Conservation (phyloP, 192 early-diverging fungal genomes). For the Backusella australiensis region DNA sequence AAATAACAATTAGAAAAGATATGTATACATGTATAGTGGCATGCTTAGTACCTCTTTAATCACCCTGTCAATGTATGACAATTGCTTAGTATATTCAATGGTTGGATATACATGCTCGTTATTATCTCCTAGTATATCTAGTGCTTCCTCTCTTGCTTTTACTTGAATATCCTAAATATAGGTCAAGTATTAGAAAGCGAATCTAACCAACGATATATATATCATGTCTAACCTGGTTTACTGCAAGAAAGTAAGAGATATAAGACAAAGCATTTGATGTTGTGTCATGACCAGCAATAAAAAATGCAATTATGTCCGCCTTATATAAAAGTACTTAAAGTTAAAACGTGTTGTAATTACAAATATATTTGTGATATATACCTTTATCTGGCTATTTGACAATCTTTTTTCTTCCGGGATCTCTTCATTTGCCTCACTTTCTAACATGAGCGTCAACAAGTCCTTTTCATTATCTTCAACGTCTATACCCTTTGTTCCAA, state of each 20-base stretch:
- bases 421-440: slow-evolving; percentile 36
- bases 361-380: slow-evolving; percentile 34
- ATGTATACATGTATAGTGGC: neutral
- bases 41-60: slow-evolving; percentile 12
- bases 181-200: neutral
- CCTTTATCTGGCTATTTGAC: slow-evolving; percentile 21
- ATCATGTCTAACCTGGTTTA: neutral
- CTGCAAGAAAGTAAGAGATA: slow-evolving; percentile 45
- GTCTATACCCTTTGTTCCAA: neutral
- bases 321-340: neutral
- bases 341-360: neutral
- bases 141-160: slow-evolving; percentile 24
- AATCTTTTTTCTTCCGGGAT: slow-evolving; percentile 30
- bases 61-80: slow-evolving; percentile 15
- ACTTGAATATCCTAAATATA: slow-evolving; percentile 25
- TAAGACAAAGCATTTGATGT: slow-evolving; percentile 29
- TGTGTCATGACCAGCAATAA: slow-evolving; percentile 15
- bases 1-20: neutral
- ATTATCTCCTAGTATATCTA: slow-evolving; percentile 14
- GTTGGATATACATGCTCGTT: neutral
- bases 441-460: slow-evolving; percentile 50
- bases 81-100: neutral
- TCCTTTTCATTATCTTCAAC: slow-evolving; percentile 13
- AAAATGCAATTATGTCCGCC: neutral
- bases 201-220: neutral